Percentiles rank a stretch among this genome's conserved stretches.
Conservation (phyloP, 179 eudicot species). For the Beta lomatogona region DNA sequence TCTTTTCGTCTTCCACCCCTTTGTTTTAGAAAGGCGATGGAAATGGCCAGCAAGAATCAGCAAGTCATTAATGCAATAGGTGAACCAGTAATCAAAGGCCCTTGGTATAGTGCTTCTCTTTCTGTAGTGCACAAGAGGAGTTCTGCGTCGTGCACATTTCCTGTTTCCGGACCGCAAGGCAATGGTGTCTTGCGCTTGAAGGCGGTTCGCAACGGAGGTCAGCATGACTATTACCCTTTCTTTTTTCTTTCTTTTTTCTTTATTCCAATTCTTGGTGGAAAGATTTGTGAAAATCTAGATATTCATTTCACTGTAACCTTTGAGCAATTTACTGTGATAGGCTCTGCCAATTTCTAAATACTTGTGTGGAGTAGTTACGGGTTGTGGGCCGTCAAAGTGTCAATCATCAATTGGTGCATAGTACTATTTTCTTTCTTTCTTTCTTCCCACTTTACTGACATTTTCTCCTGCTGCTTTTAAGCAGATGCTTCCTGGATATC, state of each 20-base stretch:
- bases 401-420: background rate
- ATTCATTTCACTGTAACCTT: background rate
- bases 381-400: background rate
- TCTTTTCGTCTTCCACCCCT: background rate
- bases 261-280: background rate
- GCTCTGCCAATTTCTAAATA: background rate
- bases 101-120: slow-evolving; percentile 96
- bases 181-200: slow-evolving; percentile 78
- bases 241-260: background rate
- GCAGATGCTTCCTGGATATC: slow-evolving; percentile 63
- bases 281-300: no score
- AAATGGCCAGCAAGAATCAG: slow-evolving; percentile 67
- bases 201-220: slow-evolving; percentile 84
- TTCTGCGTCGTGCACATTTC: slow-evolving; percentile 91
- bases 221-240: slow-evolving; percentile 4
- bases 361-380: background rate
- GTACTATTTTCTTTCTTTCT: background rate
- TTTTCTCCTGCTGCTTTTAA: slow-evolving; percentile 19
- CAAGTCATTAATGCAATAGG: slow-evolving; percentile 69
- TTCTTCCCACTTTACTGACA: slow-evolving; percentile 6
- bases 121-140: slow-evolving; percentile 78
- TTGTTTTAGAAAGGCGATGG: slow-evolving; percentile 83
- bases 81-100: slow-evolving; percentile 85
- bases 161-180: slow-evolving; percentile 95
- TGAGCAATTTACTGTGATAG: background rate